Evolutionary conservation across 176 grass and related monocot species (phyloP), one percentile per base, ranked within the genome.

Genomic region (Triticum dicoccoides): DNA sequence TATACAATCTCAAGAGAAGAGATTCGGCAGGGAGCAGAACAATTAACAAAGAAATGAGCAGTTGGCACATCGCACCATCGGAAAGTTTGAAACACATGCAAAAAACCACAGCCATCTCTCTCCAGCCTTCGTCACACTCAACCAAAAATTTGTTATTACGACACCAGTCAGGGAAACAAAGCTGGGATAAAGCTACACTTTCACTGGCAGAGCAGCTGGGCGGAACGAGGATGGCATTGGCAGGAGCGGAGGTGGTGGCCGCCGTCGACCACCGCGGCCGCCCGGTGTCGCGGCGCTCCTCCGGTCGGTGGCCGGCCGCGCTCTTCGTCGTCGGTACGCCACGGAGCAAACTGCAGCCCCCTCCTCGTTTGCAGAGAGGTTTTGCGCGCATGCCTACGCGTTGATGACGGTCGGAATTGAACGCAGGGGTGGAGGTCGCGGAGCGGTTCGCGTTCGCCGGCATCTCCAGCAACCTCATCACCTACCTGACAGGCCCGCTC

Each of bases 391-490:
- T 13, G 7, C 9, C 4, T 51, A 51, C 47, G 13, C 4, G 47
- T 51, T 21, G 8, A 18, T 70, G 68, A 70, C 68, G 0, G 18
- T 70, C 9, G 69, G 23, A 12, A 1, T 21, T 12, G 21, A 51
- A 15, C 13, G 69, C 69, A 73, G 69, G 69, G 21, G 69, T 73
- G 21, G 69, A 73, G 69, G 12, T 73, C 11, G 69, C 37, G 37
- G 69, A 73, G 38, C 69, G 38, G 38, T 73, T 73, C 38, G 69
- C 69, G 11, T 73, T 73, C 69, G 69, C 69, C 69, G 69, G 69
- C 69, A 73, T 73, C 38, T 73, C 69, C 4, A n/a, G 69, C 20
- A 73, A 73, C 69, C 69, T 73, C 4, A 73, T 73, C 38, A 73
- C 69, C 69, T 73, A 73, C 21, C 69, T 73, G 2, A 73, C 69